These are phyloP conservation scores for Zygosaccharomyces bailii DNA, from an alignment of 805 yeast species.

Conservation along the genomic window DNA sequence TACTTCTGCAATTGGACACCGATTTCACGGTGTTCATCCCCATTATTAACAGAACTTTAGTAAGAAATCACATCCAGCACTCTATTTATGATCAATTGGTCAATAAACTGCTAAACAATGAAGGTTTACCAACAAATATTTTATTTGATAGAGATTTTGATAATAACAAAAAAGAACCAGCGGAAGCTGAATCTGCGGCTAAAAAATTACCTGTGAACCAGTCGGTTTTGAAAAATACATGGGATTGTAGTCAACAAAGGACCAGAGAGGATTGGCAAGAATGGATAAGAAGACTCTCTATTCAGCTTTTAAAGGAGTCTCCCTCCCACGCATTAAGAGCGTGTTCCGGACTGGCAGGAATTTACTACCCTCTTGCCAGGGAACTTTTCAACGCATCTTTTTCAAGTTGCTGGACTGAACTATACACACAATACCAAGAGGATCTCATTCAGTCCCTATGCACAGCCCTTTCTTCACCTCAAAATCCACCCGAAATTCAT, in stretches of 20 bases:
- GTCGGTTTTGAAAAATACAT: conserved; percentile 64
- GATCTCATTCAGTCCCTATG: conserved; percentile 83
- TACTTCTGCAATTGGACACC: conserved; percentile 75
- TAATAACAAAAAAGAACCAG: conserved; percentile 37
- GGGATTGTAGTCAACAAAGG: conserved; percentile 88
- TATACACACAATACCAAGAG: conserved; percentile 84
- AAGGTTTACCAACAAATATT: conserved; percentile 76
- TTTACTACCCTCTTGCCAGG: conserved; percentile 81
- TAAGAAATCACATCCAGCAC: conserved; percentile 62
- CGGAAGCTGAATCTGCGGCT: conserved; percentile 58
- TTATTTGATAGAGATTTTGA: conserved; percentile 61
- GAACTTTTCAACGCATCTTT: conserved; percentile 93
- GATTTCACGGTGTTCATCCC: conserved; percentile 87
- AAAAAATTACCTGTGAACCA: conserved; percentile 72
- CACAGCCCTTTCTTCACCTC: conserved; percentile 81
- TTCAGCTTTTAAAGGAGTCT: conserved; percentile 82
- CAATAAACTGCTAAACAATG: conserved; percentile 72
- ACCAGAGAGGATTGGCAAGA: conserved; percentile 98
- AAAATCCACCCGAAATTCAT: conserved; percentile 92
- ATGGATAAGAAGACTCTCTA: conserved; percentile 85
- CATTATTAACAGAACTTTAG: conserved; percentile 62
- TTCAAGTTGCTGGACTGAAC: conserved; percentile 92
- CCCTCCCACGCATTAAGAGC: conserved; percentile 94
- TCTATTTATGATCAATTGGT: conserved; percentile 78
- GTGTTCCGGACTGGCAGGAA: conserved; percentile 83